Base-by-base conservation (phyloP, 2,329 filamentous ascomycete genomes). In the Sphaerostilbella broomeana region DNA sequence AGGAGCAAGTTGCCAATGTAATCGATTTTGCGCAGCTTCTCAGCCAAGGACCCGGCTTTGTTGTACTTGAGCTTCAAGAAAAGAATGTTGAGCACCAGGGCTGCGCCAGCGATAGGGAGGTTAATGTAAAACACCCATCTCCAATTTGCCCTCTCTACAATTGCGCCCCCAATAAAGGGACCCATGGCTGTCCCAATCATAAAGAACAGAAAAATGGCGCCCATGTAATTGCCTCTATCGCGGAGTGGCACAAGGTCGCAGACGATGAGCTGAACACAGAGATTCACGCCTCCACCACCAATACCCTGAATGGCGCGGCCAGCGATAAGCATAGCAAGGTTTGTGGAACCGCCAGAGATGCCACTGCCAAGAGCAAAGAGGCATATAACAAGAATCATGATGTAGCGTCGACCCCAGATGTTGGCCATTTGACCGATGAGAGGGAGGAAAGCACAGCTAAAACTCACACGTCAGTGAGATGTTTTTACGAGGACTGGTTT, bases 331-430 rank as follows among this genome's bases (percentile, higher is more conserved):
- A 69, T 67, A 0, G 47, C 50, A 1, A 57, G 59, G 6, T 47
- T 65, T 0, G 50, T 60, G 0, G 75, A 68, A 1, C 64, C 65
- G 1, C 72, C 75, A 28, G 60, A 65, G 3, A 81, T 59, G 0
- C 65, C 70, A 44, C 72, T 74, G 0, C 75, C 75, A 0, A 77
- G 46, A 2, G 60, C 61, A 49, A 77, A 77, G 4, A 75, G 48
- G 6, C 54, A 56, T 0, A 73, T 60, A 1, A 65, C 51, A 2
- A 48, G 32, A 4, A 75, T 55, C 7, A 61, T 56, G 1, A 61
- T 52, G 16, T 54, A 61, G 19, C 69, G 63, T 1, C 75, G 62
- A 6, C 76, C 73, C 33, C 70, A 74, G 3, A 76, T 61, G 42
- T 75, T 63, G 10, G 67, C 61, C 0, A 70, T 36, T 47, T 75